Evolutionary conservation across 2,329 filamentous ascomycete genomes (phyloP).

Genomic region (Lachnellula suecica): DNA sequence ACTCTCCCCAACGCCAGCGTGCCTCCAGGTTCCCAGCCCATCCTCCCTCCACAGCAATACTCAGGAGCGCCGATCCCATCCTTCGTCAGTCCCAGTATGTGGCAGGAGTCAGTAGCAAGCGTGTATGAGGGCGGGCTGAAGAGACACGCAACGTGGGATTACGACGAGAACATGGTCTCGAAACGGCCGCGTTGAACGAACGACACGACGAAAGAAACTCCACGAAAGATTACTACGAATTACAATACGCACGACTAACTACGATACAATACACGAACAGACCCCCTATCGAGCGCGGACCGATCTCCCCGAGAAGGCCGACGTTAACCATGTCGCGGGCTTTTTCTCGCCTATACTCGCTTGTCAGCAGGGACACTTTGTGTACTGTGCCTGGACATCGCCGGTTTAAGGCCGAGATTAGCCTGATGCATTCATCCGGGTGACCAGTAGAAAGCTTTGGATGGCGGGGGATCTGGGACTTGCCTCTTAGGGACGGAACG

Average conservation of each 20-base stretch:
- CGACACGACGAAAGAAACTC: not conserved
- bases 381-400: too few species aligned
- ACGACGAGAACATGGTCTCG: conserved; percentile 24
- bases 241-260: not conserved
- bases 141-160: conserved; percentile 51
- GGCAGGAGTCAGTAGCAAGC: conserved; percentile 69
- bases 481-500: conserved; percentile 3
- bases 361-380: not conserved
- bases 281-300: not conserved
- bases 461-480: conserved; percentile 1
- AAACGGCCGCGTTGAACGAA: conserved; percentile 28
- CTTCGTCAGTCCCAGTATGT: conserved; percentile 71
- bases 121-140: conserved; percentile 67
- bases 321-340: not conserved
- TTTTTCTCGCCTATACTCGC: not conserved
- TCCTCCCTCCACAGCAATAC: conserved; percentile 51
- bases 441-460: not conserved
- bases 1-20: conserved; percentile 48
- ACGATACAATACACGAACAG: not conserved
- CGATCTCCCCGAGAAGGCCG: not conserved
- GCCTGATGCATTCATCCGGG: conserved; percentile 9
- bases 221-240: not conserved
- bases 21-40: conserved; percentile 42
- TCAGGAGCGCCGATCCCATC: conserved; percentile 51
- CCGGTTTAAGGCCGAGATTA: not conserved